These are phyloP conservation scores for Prunus davidiana DNA, from an alignment of 306 rosid species.

Conservation along the genomic window DNA sequence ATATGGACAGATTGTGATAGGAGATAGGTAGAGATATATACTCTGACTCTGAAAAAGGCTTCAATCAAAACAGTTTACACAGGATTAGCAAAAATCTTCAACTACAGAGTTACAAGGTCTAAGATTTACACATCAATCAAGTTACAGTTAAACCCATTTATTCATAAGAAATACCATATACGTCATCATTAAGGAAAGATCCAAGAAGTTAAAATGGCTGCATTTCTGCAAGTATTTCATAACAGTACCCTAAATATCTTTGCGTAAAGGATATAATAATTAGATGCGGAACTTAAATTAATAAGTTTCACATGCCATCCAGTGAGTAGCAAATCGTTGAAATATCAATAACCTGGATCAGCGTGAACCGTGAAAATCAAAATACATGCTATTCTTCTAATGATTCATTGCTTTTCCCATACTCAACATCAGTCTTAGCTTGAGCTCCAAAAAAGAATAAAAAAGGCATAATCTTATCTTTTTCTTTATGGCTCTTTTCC, in stretches of 20 bases:
- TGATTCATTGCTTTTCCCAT: background rate
- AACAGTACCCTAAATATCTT: background rate
- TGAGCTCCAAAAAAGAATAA: background rate
- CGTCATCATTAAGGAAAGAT: background rate
- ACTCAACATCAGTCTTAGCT: background rate
- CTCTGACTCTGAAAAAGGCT: background rate
- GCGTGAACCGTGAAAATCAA: background rate
- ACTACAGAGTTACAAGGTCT: background rate
- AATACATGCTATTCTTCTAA: background rate
- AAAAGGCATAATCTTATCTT: background rate
- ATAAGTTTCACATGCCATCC: background rate
- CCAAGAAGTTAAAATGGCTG: background rate
- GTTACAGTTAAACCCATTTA: background rate
- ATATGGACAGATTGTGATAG: background rate
- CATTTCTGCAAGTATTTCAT: background rate
- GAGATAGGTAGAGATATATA: background rate
- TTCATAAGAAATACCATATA: background rate
- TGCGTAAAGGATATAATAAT: background rate
- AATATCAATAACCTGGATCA: constrained; percentile 1
- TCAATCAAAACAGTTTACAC: background rate
- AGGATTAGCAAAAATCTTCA: background rate
- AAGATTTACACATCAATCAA: background rate
- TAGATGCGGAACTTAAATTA: background rate
- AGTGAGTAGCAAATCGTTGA: background rate
- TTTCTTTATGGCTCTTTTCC: background rate